phyloP scores from a whole-genome alignment of 352 stramenopile genomes.

The Aphanomyces stellatus region DNA sequence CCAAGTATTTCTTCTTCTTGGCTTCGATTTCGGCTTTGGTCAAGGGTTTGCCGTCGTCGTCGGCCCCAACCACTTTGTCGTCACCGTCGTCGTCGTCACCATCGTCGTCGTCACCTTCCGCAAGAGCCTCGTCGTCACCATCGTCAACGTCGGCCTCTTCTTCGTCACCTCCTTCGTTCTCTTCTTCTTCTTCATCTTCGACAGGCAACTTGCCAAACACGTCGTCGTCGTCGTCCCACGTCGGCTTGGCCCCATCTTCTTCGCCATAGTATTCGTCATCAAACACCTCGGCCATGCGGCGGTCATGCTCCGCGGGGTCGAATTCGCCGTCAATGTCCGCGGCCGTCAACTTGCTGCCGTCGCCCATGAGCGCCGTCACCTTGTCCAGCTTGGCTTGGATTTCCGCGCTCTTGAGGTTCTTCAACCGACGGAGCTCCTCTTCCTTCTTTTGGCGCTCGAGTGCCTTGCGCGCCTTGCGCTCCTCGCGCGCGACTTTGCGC shows the following conservation, averaged over 20 bases:
- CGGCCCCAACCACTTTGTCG: constrained; percentile 34
- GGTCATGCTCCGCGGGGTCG: constrained; percentile 95
- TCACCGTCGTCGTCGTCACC: constrained; percentile 45
- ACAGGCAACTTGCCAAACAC: constrained; percentile 65
- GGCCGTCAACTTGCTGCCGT: constrained; percentile 43
- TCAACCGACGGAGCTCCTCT: constrained; percentile 93
- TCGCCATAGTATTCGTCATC: constrained; percentile 97
- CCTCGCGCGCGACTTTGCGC: constrained; percentile 91
- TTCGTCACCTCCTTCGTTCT: constrained; percentile 24
- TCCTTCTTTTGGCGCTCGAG: constrained; percentile 95
- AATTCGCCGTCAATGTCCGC: constrained; percentile 84
- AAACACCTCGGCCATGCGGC: constrained; percentile 94
- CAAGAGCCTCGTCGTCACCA: constrained; percentile 22
- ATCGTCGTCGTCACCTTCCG: constrained; percentile 22
- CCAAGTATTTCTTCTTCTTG: constrained; percentile 89
- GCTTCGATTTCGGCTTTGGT: constrained; percentile 46
- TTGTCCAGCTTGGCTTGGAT: constrained; percentile 91
- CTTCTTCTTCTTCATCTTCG: constrained; percentile 44
- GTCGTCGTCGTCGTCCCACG: constrained; percentile 78
- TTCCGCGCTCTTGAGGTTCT: constrained; percentile 97
- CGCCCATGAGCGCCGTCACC: constrained; percentile 78
- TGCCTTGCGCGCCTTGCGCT: constrained; percentile 91
- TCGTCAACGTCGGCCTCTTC: constrained; percentile 31
- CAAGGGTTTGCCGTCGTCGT: constrained; percentile 40
- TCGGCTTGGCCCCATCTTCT: constrained; percentile 60